Evolutionary conservation across 306 rosid species (phyloP), one percentile per base, ranked within the genome.

Genomic region (Mucuna pruriens): DNA sequence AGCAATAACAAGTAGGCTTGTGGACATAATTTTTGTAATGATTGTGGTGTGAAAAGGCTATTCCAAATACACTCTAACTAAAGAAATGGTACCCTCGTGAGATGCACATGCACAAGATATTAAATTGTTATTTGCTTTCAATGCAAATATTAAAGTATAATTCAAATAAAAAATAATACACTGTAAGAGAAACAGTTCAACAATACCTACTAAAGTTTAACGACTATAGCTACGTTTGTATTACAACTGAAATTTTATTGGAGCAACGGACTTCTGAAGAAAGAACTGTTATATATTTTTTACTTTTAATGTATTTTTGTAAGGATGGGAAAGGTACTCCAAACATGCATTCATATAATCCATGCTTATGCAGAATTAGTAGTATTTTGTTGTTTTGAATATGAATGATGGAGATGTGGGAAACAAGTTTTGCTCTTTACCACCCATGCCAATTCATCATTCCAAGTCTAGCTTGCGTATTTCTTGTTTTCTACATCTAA

Each of bases 91-190:
- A 58, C 36, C 89, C 90, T 88, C 87, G 87, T 83, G 88, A 89
- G 72, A 46, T 46, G 64, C 61, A 66, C 87, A 92, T 70, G 86
- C 91, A 22, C 85, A 88, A 85, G 90, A 70, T 63, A 92, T 73
- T 80, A 77, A 84, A 49, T 75, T 75, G 15, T 54, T 20, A 54
- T 52, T 70, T 83, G 77, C 85, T 79, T 58, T 70, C 80, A 85
- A 58, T 12, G 49, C 4, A 45, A 45, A 61, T 34, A 25, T 36
- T 20, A 46, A 66, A 26, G 23, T 58, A 48, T 74, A 49, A 46
- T 26, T 74, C 31, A 4, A 58, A 22, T 34, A 10, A 74, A 17
- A 57, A 74, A 40, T 33, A 36, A 44, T 51, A 54, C 54, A 54
- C 44, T 79, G 82, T 83, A 82, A 80, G 89, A 58, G 44, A 71